Base-by-base conservation (phyloP, 176 grass and related monocot genomes). In the Eragrostis curvula region DNA sequence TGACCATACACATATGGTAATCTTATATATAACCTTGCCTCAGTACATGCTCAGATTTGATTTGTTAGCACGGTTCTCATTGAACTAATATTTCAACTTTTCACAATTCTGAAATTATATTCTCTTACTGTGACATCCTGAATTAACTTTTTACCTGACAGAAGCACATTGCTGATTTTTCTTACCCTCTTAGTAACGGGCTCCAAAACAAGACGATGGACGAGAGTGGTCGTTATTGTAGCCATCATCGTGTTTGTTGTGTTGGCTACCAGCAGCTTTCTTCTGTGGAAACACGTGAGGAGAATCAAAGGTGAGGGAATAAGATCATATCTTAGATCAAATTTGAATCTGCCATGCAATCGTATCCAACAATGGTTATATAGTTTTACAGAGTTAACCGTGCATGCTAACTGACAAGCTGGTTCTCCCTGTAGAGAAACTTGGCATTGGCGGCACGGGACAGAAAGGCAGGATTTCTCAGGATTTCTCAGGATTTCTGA, bases 281-380 rank as follows among this genome's bases (percentile, higher is more conserved):
- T 94, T 0, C 18, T 76, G 43, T 79, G 84, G 72, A 94, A 79
- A 65, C 89, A 73, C 81, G 85, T 50, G 79, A 63, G 84, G 70
- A 74, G 78, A 80, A 89, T 89, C 39, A 85, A 71, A 89, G 87
- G 89, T 94, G 46, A 59, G 23, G 3, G 0, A 16, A 15, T 7
- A 41, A 71, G 7, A 42, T 55, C 68, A 15, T 24, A 24, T 29
- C 69, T 68, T 20, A 67, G 58, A 17, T 2, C 16, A 41, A 11
- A 21, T 23, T 14, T 2, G 36, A 82, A 44, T 5, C 39, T 21
- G 5, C 23, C 16, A 6, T 17, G 1, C 0, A 14, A 67, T 9
- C 0, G 3, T 43, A 13, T 43, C 14, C 17, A 16, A 21, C 7
- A 4, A 10, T 69, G 77, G 20, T 51, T 49, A 73, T 12, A 16